Percentiles rank a stretch among this genome's conserved stretches.
Evolutionary conservation across 352 stramenopile species (phyloP).

Genomic region (Albugo laibachii): DNA sequence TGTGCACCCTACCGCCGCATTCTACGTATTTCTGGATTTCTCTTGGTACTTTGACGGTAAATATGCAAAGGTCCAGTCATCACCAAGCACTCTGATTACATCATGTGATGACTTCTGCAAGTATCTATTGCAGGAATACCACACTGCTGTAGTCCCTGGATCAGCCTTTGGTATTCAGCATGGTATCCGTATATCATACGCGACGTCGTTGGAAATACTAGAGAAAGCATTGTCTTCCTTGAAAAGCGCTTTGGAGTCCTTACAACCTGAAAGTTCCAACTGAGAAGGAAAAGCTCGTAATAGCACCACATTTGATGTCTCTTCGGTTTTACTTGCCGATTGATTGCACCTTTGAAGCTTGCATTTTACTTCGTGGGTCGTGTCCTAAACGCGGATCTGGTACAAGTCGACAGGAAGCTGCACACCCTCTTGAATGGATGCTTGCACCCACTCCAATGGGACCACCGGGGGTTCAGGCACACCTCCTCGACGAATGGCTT

Average conservation of each 20-base stretch:
- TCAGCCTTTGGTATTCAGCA: slow-evolving; percentile 88
- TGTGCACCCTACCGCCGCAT: slow-evolving; percentile 81
- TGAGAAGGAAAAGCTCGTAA: neutral
- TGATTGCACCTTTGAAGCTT: neutral
- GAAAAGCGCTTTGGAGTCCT: slow-evolving; percentile 25
- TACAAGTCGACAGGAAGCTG: slow-evolving; percentile 35
- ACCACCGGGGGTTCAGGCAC: slow-evolving; percentile 30
- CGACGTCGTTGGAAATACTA: slow-evolving; percentile 78
- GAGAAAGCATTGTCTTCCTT: slow-evolving; percentile 39
- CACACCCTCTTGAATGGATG: slow-evolving; percentile 18
- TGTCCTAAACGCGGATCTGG: no score
- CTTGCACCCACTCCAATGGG: slow-evolving; percentile 34
- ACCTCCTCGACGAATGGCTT: slow-evolving; percentile 19
- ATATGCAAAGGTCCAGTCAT: neutral
- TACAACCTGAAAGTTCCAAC: slow-evolving; percentile 11
- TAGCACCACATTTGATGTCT: neutral
- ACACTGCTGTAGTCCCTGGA: slow-evolving; percentile 87
- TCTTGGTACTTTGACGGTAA: slow-evolving; percentile 53
- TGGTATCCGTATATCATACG: slow-evolving; percentile 89
- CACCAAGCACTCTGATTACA: slow-evolving; percentile 11
- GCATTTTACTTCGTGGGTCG: neutral
- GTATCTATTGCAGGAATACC: slow-evolving; percentile 80
- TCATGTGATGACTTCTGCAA: slow-evolving; percentile 69
- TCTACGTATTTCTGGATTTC: slow-evolving; percentile 92
- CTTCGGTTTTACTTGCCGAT: neutral